A percentile compares a stretch with the other conserved stretches of the same genome.
Conservation (phyloP, 768 basidiomycete species). For the Kwoniella dejecticola region DNA sequence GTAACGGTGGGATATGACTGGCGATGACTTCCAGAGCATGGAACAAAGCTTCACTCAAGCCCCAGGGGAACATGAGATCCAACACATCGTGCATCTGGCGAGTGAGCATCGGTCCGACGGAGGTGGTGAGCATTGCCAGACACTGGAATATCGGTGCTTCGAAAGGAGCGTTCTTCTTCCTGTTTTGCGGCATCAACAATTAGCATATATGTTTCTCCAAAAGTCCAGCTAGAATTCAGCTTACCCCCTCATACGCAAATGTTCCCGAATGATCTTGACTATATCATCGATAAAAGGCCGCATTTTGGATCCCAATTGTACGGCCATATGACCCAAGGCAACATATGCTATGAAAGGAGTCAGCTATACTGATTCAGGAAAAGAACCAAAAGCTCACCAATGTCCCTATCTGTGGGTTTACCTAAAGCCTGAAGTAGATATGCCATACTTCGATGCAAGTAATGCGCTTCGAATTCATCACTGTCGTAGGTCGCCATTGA, state of each 20-base stretch:
- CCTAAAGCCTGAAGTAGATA: constrained; percentile 84
- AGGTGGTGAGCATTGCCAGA: constrained; percentile 89
- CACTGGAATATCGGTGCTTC: constrained; percentile 98
- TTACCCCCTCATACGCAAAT: constrained; percentile 83
- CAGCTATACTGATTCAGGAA: background rate
- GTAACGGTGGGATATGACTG: constrained; percentile 80
- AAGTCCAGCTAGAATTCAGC: constrained; percentile 34
- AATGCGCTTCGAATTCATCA: constrained; percentile 84
- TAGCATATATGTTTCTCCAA: background rate
- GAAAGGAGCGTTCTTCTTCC: constrained; percentile 81
- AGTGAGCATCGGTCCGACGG: constrained; percentile 93
- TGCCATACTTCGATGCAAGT: constrained; percentile 90
- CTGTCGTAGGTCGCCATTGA: constrained; percentile 93
- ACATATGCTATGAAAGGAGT: constrained; percentile 71
- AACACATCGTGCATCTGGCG: constrained; percentile 94
- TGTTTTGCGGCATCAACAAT: constrained; percentile 17
- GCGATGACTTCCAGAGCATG: constrained; percentile 83
- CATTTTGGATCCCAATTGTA: constrained; percentile 90
- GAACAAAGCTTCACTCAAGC: constrained; percentile 82
- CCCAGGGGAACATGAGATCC: constrained; percentile 93
- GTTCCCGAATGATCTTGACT: constrained; percentile 82
- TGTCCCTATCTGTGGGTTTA: constrained; percentile 83
- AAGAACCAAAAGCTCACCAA: constrained; percentile 72
- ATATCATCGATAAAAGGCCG: constrained; percentile 91
- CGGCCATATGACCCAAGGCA: constrained; percentile 92